Evolutionary conservation across 179 eudicot species (phyloP), one percentile per base, ranked within the genome.

Genomic region (Sideroxylon spinosum): DNA sequence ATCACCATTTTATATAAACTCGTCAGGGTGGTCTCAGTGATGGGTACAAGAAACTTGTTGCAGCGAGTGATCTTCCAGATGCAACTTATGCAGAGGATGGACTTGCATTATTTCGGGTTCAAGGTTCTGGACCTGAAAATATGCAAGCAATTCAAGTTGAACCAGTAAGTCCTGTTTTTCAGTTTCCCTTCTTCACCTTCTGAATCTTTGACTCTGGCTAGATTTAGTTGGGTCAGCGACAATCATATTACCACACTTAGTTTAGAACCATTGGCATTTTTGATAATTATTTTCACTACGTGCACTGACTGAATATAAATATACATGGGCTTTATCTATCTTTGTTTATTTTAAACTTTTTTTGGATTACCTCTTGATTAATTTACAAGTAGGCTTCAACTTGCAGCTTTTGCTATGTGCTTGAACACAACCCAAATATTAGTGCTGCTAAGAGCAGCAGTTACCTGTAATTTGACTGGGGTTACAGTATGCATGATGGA

Each of bases 121-220:
- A 96, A 85, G 99, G 99, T 52, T 90, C 94, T 78, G 98, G 99
- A 80, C 97, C 98, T 44, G 97, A 94, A 44, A 96, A 94, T 86
- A 96, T 96, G 99, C 99, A 96, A 91, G 92, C 99, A 81, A 94
- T 96, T 85, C 99, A 96, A 94, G 98, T 96, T 74, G 99, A 92
- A 78, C 87, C 86, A 80, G 99, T 96, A 79, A 71, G 91, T 82
- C 67, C 65, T 37, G 60, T 60, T 76, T 62, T 72, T 4, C 14
- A 9, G 53, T 82, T 71, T 79, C 70, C 64, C 46, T 53, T 48
- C 32, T 59, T 68, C 7, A 52, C 59, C 63, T 53, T 76, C 61
- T 17, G 64, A 20, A 3, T 61, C 50, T 63, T 71, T 71, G 50
- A 50, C 4, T 61, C n/a, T 4, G 68, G 22, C 14, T 48, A 65